A percentile compares a stretch with the other conserved stretches of the same genome.
These are phyloP conservation scores for Garcia nutans DNA, from an alignment of 345 rosid genomes.

Conservation along the genomic window DNA sequence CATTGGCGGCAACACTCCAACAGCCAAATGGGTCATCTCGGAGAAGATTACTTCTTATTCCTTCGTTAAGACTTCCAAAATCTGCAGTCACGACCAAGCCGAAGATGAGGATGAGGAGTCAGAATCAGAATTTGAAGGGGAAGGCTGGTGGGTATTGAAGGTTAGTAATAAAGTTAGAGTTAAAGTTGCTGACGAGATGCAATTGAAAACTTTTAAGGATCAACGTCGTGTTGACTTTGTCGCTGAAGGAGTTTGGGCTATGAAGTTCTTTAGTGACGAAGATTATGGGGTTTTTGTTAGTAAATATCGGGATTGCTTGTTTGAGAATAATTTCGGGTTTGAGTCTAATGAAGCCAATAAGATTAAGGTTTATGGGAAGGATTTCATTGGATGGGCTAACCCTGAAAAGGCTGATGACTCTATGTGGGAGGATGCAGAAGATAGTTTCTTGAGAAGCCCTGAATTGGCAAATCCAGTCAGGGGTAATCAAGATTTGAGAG, in stretches of 20 bases:
- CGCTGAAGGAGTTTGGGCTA: constrained; percentile 83
- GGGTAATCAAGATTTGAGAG: constrained; percentile 65
- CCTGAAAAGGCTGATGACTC: constrained; percentile 98
- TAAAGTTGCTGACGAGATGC: constrained; percentile 61
- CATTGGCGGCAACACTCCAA: constrained; percentile 71
- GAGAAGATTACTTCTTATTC: constrained; percentile 58
- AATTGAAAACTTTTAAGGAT: constrained; percentile 63
- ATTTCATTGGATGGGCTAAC: constrained; percentile 83
- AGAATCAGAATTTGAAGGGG: constrained; percentile 40
- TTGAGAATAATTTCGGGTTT: constrained; percentile 82
- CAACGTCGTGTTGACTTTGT: constrained; percentile 95
- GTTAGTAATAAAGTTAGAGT: constrained; percentile 57
- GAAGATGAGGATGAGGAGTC: constrained; percentile 43
- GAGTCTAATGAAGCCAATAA: constrained; percentile 79
- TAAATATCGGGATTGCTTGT: constrained; percentile 66
- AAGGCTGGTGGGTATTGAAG: constrained; percentile 61
- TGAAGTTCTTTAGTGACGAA: constrained; percentile 64
- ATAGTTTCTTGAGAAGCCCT: constrained; percentile 59
- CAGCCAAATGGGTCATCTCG: constrained; percentile 74
- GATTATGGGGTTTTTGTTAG: constrained; percentile 48
- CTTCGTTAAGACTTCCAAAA: constrained; percentile 49
- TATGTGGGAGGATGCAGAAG: constrained; percentile 98
- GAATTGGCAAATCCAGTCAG: constrained; percentile 53
- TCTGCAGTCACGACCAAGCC: constrained; percentile 24
- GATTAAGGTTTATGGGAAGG: constrained; percentile 83